Base-by-base conservation (phyloP, 2,329 filamentous ascomycete species). In the Claviceps pusilla region DNA sequence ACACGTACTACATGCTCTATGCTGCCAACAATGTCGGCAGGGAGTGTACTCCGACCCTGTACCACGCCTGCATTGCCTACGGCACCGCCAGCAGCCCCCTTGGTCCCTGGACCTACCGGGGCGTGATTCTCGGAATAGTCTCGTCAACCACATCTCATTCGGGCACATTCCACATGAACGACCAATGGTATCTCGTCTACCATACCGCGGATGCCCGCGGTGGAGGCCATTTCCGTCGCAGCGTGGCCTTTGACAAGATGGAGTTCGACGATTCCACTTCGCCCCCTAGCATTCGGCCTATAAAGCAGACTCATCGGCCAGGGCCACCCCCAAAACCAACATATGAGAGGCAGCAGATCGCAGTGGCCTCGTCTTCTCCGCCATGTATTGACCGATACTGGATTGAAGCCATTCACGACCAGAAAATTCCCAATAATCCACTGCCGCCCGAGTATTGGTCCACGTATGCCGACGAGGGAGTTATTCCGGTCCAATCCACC, bases 361-460 rank as follows among this genome's bases (percentile, higher is more conserved):
- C 50, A 12, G 10, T 19, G 10, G 50, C 28, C 16, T 51, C 39
- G 9, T 51, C 50, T 9, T 41, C 16, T 12, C 50, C 50, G 10
- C 24, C 1, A 7, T 51, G 50, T 9, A 29, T 31, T 12, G 39
- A 31, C 33, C 39, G 28, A 11, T 51, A 51, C 50, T 51, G 50
- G 50, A 31, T 51, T n/a, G 50, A 51, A 31, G 50, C 50, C 16
- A 33, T 51, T 7, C 50, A 51, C 50, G 50, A 51, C 50, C 37
- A 31, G 10, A 33, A 43, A 12, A 33, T 51, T 7, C 39, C 50
- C 5, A 12, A 12, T 4, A 43, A 31, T 4, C 39, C 50, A 19
- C 14, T 51, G 37, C 50, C 50, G 39, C 50, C 50, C 14, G 12
- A 51, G n/a, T 51, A 43, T 43, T 51, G 50, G 50, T 51, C 37